phyloP scores from a whole-genome alignment of 2,329 filamentous ascomycete species.

The Aureobasidium sp. region DNA sequence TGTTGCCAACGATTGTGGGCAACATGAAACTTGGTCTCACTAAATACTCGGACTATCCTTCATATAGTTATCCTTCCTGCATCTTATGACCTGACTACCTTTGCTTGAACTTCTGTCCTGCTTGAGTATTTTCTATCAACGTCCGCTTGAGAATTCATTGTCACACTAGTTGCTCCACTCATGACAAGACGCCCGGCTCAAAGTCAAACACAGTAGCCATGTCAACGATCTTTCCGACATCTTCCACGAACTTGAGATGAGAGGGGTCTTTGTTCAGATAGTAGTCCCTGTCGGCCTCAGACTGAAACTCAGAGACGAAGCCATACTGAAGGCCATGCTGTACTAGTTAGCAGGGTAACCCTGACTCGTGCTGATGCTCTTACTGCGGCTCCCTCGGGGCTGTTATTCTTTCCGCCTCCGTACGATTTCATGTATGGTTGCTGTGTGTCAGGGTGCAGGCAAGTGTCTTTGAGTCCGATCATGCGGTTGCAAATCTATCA shows the following conservation, averaged over 20 bases:
- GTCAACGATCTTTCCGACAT: slow-evolving; percentile 42
- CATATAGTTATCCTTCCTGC: neutral
- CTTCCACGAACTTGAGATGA: slow-evolving; percentile 55
- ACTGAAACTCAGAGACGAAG: slow-evolving; percentile 63
- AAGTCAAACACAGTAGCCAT: slow-evolving; percentile 57
- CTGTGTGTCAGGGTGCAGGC: slow-evolving; percentile 52
- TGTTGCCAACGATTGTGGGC: neutral
- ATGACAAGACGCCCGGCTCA: slow-evolving; percentile 43
- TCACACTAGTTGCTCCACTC: neutral
- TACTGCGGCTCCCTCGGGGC: slow-evolving; percentile 55
- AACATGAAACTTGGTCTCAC: slow-evolving; percentile 19
- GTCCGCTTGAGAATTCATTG: neutral
- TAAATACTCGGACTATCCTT: neutral
- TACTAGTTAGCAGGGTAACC: neutral
- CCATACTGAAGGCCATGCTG: slow-evolving; percentile 59
- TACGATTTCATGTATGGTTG: slow-evolving; percentile 55
- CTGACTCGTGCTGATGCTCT: slow-evolving; percentile 15
- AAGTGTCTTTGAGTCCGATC: slow-evolving; percentile 51
- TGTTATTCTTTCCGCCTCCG: slow-evolving; percentile 56
- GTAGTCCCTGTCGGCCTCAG: slow-evolving; percentile 57
- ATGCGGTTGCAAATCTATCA: slow-evolving; percentile 50
- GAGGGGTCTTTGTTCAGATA: slow-evolving; percentile 60
- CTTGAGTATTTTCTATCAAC: neutral
- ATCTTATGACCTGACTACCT: neutral
- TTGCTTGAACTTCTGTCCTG: neutral